Evolutionary conservation across 2,329 filamentous ascomycete species (phyloP), one percentile per base, ranked within the genome.

Genomic region (Colletotrichum lupini): DNA sequence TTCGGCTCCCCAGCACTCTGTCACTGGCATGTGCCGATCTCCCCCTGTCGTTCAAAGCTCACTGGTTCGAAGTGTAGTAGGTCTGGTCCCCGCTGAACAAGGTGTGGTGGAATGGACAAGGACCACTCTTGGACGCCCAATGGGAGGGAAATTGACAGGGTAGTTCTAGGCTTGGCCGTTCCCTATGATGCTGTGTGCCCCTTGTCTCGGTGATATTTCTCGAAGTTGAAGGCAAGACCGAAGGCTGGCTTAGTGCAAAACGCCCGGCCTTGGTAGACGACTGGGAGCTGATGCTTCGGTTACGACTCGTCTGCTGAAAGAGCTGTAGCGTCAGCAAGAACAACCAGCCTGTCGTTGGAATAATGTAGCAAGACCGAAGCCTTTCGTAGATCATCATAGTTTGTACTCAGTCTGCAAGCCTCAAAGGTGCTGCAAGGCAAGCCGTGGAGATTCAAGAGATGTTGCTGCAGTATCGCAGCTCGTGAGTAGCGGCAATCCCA

Each of bases 211-310:
- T 5, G 56, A 35, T 30, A 52, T 28, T 65, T 70, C 70, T 49
- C 67, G 37, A 73, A 70, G 65, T 55, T 32, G 70, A 64, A 56
- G 26, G 46, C 9, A 6, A 49, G 19, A 28, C 70, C 70, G 70
- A 5, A 22, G 26, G 26, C 70, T 65, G 70, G 70, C 49, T 35
- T 4, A 19, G 37, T 56, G 19, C 26, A 24, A 22, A 9, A 35
- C 70, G 70, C 70, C 70, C 67, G 70, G 28, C 55, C 70, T 61
- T 49, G 14, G 55, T 65, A 59, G 46, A 8, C 42, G n/a, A 14
- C 4, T 42, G 8, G 16, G 35, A 42, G 35, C 35, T 22, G 22
- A 9, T 37, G 30, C 30, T 16, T n/a, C n/a, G 24, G 28, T 53
- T 12, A 19, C 52, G 4, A 63, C 24, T 35, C 26, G 22, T 53